Base-by-base conservation (phyloP, 768 basidiomycete genomes). In the Lentinula boryana region DNA sequence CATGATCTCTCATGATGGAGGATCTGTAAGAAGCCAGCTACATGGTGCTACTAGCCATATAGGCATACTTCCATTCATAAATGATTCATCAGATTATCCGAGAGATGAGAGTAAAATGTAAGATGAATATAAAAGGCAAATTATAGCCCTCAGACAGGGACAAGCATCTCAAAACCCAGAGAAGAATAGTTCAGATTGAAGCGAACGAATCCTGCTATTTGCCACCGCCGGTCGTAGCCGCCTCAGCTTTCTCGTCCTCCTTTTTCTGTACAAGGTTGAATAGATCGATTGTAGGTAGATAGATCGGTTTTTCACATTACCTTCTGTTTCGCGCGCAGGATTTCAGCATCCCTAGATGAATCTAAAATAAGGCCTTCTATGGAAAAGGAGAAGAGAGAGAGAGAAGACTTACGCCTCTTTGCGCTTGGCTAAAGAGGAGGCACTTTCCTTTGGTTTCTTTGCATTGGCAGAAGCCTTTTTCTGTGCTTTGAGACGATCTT, bases 271-370 rank as follows among this genome's bases (percentile, higher is more conserved):
- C 36, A 38, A 55, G 18, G 18, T 9, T 48, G 27, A 52, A 5
- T 33, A 31, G 43, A 18, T 36, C 38, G 27, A 23, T 15, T 16
- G 13, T 2, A 21, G 16, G 54, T n/a, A 56, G 18, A 36, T 41
- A 9, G 7, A 55, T 41, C 44, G 44, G 23, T 15, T 9, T 5
- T 32, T 12, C 8, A 33, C 18, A 77, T 44, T 74, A 86, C 90
- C 86, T 87, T 89, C 71, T 92, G 90, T 71, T 93, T 93, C 63
- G 84, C 84, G 60, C 87, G 81, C 62, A 93, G 71, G 49, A 83
- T 82, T 66, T 87, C 87, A 46, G 91, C 89, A 71, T 93, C 89
- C 61, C 91, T 93, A 68, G 58, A 59, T 13, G 35, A n/a, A 53
- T 18, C n/a, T 23, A 31, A 18, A 40, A 41, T 21, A 58, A 66